phyloP scores from a whole-genome alignment of 805 yeast genomes.

The Barnettozyma vustinii region DNA sequence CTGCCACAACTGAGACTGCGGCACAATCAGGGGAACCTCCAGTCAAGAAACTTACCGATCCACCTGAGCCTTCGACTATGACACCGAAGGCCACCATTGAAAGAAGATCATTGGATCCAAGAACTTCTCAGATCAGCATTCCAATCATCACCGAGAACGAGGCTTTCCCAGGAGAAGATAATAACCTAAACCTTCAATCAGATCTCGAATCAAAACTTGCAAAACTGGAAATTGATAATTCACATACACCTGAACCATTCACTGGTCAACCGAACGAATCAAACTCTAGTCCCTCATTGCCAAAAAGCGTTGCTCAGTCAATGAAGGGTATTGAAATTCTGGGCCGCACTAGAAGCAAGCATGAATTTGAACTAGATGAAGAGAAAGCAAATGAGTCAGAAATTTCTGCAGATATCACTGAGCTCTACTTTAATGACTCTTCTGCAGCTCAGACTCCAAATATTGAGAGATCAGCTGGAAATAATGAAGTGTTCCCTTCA shows the following conservation, averaged over 20 bases:
- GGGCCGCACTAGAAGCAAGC: constrained; percentile 26
- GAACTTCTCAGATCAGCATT: not conserved
- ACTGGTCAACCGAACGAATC: not conserved
- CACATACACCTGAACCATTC: not conserved
- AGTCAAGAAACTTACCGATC: not conserved
- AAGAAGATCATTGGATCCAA: constrained; percentile 7
- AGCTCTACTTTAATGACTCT: constrained; percentile 16
- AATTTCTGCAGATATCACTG: constrained; percentile 23
- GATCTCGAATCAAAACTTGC: not conserved
- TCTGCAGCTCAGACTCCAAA: not conserved
- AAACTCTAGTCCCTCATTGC: not conserved
- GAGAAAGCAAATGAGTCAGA: constrained; percentile 20
- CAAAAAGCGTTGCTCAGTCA: constrained; percentile 8
- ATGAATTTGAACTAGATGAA: constrained; percentile 19
- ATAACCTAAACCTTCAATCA: not conserved
- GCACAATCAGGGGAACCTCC: not conserved
- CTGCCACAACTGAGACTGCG: not conserved
- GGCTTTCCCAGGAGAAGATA: not conserved
- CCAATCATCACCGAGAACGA: not conserved
- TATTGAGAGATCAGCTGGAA: not conserved
- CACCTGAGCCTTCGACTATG: not conserved
- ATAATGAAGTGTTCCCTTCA: not conserved
- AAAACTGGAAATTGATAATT: not conserved
- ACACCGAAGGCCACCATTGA: not conserved
- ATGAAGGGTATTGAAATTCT: constrained; percentile 27